A percentile compares a stretch with the other conserved stretches of the same genome.
Evolutionary conservation across 176 grass and related monocot genomes (phyloP).

Genomic region (Musa beccarii): DNA sequence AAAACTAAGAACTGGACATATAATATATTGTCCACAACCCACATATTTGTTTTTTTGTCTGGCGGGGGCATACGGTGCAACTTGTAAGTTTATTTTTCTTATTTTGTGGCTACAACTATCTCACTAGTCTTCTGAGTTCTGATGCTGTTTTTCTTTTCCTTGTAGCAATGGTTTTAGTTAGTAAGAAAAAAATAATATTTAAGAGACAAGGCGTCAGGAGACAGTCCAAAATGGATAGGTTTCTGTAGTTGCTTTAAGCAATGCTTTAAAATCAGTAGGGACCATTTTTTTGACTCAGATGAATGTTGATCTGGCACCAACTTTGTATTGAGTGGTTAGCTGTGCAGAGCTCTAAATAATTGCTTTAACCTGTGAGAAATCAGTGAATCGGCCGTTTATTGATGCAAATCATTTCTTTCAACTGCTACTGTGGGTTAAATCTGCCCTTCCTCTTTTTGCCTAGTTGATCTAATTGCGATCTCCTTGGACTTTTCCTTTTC

Average conservation of each 20-base stretch:
- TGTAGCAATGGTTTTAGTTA: neutral
- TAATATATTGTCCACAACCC: too few relatives aligned
- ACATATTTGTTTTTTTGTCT: too few relatives aligned
- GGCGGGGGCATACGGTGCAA: neutral
- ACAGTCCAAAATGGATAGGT: neutral
- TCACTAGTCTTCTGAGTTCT: neutral
- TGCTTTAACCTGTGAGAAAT: neutral
- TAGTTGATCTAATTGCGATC: neutral
- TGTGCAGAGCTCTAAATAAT: neutral
- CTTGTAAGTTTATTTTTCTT: neutral
- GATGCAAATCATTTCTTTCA: neutral
- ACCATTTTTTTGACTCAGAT: neutral
- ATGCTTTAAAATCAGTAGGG: neutral
- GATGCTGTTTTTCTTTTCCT: neutral
- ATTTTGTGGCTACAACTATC: neutral
- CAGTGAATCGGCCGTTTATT: neutral
- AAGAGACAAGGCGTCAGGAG: neutral
- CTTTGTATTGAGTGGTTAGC: neutral
- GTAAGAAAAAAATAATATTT: neutral
- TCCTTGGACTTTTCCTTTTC: too few relatives aligned
- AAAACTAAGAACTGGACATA: too few relatives aligned
- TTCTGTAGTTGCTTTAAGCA: neutral
- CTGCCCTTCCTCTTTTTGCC: neutral
- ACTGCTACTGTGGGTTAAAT: neutral
- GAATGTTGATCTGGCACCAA: neutral